Conservation (phyloP, 176 grass and related monocot species). For the Aegilops bicornis region DNA sequence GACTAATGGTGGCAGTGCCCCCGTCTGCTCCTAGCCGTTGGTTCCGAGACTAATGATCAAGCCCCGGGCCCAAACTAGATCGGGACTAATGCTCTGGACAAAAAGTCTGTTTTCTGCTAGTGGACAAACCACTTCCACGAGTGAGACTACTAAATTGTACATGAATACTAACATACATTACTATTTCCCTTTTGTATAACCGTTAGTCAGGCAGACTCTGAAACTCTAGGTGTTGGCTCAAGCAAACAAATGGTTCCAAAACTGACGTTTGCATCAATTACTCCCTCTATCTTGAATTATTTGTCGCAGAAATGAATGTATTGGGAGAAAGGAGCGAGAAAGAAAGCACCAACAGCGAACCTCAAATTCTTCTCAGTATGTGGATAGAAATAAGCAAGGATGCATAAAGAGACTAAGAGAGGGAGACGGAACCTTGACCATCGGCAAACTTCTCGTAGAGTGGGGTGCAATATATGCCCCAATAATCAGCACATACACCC, state of each 20-base stretch:
- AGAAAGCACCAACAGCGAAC: not conserved
- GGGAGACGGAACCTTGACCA: constrained; percentile 52
- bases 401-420: not conserved
- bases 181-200: not conserved
- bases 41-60: too few species aligned
- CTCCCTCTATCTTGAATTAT: too few species aligned
- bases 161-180: not conserved
- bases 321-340: not conserved
- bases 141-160: not conserved
- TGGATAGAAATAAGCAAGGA: not conserved
- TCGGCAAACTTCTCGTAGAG: not conserved
- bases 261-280: constrained; percentile 12
- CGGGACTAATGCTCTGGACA: too few species aligned
- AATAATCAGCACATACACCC: constrained; percentile 84
- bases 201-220: not conserved
- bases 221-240: not conserved
- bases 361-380: not conserved
- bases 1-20: too few species aligned
- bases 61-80: too few species aligned
- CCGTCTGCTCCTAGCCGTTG: too few species aligned
- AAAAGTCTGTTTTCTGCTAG: too few species aligned
- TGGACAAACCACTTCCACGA: not conserved
- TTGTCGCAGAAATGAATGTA: too few species aligned
- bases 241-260: not conserved
- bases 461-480: constrained; percentile 39